Conservation (phyloP, 192 early-diverging fungal species). For the Backusella westeae region DNA sequence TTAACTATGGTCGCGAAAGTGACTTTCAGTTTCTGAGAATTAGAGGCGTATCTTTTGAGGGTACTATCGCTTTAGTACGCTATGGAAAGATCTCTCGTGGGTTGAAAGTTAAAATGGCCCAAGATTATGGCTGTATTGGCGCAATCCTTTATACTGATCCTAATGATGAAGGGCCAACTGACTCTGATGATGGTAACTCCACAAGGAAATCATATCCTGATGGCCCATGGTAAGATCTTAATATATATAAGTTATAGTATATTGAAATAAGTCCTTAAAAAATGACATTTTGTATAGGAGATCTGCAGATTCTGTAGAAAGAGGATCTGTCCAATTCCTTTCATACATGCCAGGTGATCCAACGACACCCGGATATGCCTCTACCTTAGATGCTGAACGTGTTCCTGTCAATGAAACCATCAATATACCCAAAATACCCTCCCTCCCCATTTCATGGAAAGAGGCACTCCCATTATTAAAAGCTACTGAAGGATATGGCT, state of each 20-base stretch:
- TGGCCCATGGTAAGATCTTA: conserved; percentile 45
- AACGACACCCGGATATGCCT: conserved; percentile 54
- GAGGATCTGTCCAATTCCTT: conserved; percentile 51
- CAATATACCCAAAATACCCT: conserved; percentile 54
- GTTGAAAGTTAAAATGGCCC: conserved; percentile 54
- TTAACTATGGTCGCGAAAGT: conserved; percentile 54
- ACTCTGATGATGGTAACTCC: not conserved
- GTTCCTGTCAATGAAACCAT: conserved; percentile 42
- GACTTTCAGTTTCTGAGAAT: conserved; percentile 48
- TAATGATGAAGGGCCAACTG: conserved; percentile 50
- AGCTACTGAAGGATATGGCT: conserved; percentile 47
- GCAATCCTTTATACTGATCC: conserved; percentile 65
- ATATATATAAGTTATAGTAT: not conserved
- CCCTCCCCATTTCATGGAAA: conserved; percentile 60
- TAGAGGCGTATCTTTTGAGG: conserved; percentile 22
- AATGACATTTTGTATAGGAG: conserved; percentile 24
- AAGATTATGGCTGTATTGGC: conserved; percentile 52
- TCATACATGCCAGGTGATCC: conserved; percentile 55
- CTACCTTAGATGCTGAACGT: conserved; percentile 25
- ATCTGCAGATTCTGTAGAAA: conserved; percentile 35
- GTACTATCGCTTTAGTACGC: conserved; percentile 51
- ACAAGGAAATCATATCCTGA: conserved; percentile 50
- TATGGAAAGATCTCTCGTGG: conserved; percentile 53
- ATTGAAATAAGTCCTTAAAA: not conserved
- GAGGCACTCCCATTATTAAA: conserved; percentile 56